Evolutionary conservation across 148 eudicot genomes (phyloP).

Genomic region (Camellia lanceoleosa): DNA sequence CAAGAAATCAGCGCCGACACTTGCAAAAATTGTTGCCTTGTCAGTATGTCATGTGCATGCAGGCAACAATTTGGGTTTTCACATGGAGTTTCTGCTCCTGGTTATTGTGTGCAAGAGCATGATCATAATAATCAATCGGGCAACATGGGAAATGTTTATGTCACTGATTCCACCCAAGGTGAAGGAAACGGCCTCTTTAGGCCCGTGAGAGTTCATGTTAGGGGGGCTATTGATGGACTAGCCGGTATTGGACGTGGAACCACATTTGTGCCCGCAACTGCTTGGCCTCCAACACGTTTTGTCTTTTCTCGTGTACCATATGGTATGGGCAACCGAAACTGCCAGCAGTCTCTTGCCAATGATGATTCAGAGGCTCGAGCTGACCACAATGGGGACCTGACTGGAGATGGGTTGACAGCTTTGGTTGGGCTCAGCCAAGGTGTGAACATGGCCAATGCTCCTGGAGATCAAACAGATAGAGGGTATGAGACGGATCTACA

Average conservation of each 20-base stretch:
- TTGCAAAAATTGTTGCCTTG: constrained; percentile 85
- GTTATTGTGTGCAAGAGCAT: constrained; percentile 76
- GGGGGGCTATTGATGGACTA: constrained; percentile 93
- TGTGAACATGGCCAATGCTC: constrained; percentile 43
- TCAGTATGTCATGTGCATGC: constrained; percentile 80
- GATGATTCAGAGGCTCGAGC: constrained; percentile 80
- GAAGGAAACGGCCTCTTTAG: constrained; percentile 77
- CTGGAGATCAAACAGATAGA: constrained; percentile 53
- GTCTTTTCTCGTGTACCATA: constrained; percentile 93
- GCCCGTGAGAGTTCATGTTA: constrained; percentile 92
- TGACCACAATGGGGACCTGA: constrained; percentile 66
- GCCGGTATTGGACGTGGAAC: constrained; percentile 96
- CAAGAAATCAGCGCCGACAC: constrained; percentile 90
- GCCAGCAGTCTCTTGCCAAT: constrained; percentile 83
- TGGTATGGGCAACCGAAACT: constrained; percentile 73
- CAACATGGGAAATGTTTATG: constrained; percentile 61
- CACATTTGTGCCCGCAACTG: constrained; percentile 65
- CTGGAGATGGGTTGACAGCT: constrained; percentile 93
- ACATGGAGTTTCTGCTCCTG: constrained; percentile 52
- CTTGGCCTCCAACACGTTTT: constrained; percentile 93
- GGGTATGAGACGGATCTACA: constrained; percentile 51
- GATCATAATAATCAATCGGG: constrained; percentile 54
- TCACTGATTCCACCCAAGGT: constrained; percentile 66
- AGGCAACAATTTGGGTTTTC: constrained; percentile 72
- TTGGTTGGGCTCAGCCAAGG: constrained; percentile 96